Base-by-base conservation (phyloP, 352 stramenopile genomes). In the Nothophytophthora sp. region DNA sequence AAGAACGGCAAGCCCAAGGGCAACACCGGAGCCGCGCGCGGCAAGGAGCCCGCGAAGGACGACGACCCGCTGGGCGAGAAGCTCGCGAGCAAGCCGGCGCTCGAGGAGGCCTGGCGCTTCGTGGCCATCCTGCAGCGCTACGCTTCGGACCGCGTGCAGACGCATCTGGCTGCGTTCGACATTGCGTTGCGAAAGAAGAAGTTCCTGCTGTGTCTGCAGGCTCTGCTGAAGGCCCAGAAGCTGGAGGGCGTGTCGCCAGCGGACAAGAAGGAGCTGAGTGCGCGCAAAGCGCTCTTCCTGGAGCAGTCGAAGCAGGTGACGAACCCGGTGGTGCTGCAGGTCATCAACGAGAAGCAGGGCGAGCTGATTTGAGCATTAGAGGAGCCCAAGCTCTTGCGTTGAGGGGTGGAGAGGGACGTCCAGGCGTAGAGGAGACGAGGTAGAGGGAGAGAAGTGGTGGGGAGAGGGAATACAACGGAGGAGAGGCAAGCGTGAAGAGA, bases 1-100 rank as follows among this genome's bases (percentile, higher is more conserved):
- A 90, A 90, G 59, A 81, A 73, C 29, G 75, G 73, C 29, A 88
- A 93, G 53, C 76, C 90, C 42, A 90, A 94, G 60, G 79, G 91
- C 41, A 74, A 63, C 24, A 33, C 74, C 13, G 60, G 47, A 7
- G 34, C 65, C 15, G 40, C 62, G 8, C 76, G 75, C 29, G 18
- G 60, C 10, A 89, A 76, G 63, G 73, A 83, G 28, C 45, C 52
- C 34, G 50, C 62, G 12, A 79, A 90, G 62, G 82, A 95, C 40
- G 63, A 70, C 38, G 85, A 95, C 37, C 82, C 82, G 34, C 61
- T 85, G 28, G 85, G 85, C 24, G 77, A 92, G 18, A 80, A 87
- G 63, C 66, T 95, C 10, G 60, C 62, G 18, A 68, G 67, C 44
- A 92, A 92, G 61, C 67, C 79, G 0, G 54, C 78, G 9, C 67